These are phyloP conservation scores for Moesziomyces sp. DNA, from an alignment of 1,284 basidiomycete genomes.

Conservation along the genomic window DNA sequence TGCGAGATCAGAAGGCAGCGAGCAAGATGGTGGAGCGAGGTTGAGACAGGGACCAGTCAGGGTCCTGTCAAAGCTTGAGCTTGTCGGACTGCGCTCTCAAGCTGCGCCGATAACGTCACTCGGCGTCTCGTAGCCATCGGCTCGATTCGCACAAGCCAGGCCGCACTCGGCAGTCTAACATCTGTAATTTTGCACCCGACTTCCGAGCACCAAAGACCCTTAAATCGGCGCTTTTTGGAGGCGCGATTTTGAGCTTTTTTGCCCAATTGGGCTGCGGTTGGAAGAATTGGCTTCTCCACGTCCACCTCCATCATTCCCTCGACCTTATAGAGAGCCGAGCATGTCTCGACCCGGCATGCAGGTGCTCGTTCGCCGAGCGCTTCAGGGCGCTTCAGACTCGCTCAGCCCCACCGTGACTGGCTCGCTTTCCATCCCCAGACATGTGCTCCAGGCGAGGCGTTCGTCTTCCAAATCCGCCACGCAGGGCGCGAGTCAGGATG, in stretches of 20 bases:
- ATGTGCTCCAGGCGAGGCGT: too few relatives aligned
- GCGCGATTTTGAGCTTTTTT: background rate
- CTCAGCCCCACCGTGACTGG: too few relatives aligned
- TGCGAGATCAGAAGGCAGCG: too few relatives aligned
- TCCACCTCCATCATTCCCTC: background rate
- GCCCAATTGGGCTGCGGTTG: background rate
- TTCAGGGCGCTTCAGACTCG: background rate
- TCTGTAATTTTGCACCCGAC: background rate
- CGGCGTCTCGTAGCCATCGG: background rate
- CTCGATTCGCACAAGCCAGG: background rate
- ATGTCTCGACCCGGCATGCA: background rate
- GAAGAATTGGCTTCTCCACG: background rate
- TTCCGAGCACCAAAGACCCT: background rate
- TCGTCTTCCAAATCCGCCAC: slow-evolving; percentile 2
- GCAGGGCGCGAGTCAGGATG: background rate
- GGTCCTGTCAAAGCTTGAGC: background rate
- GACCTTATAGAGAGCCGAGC: background rate
- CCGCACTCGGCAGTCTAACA: background rate
- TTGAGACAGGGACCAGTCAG: background rate
- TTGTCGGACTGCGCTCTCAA: too few relatives aligned
- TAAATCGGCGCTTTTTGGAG: background rate
- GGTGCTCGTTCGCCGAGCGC: background rate
- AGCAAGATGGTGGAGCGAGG: background rate
- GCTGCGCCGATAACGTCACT: background rate
- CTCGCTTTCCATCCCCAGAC: too few relatives aligned